phyloP scores from a whole-genome alignment of 1,284 basidiomycete genomes.

The Austroboletus niveus region DNA sequence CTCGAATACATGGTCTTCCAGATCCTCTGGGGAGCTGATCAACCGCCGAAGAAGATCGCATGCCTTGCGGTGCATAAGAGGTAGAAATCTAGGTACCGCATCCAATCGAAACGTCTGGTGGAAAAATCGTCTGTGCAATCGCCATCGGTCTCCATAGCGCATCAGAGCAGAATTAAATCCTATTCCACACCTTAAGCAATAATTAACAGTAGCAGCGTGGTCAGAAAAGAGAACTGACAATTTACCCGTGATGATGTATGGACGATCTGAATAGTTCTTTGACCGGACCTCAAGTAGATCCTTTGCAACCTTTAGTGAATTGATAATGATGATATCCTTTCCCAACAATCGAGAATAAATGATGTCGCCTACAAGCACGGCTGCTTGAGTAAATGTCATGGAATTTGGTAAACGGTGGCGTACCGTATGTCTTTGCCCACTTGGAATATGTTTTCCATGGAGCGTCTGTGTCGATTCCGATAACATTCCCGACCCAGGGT shows the following conservation, averaged over 20 bases:
- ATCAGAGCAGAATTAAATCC: not conserved
- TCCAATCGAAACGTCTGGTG: not conserved
- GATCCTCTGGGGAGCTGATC: not conserved
- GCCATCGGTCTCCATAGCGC: not conserved
- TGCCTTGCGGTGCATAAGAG: not conserved
- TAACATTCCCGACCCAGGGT: conserved; percentile 6
- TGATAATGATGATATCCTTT: not conserved
- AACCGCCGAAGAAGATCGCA: not conserved
- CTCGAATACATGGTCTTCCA: conserved; percentile 6
- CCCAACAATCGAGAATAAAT: not conserved
- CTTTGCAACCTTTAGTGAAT: not conserved
- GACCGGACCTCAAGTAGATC: not conserved
- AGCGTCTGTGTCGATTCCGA: conserved; percentile 1
- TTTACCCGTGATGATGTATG: not conserved
- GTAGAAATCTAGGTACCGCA: not conserved
- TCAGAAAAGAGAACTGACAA: not conserved
- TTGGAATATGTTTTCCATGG: conserved; percentile 10
- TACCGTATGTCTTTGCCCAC: conserved; percentile 14
- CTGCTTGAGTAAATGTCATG: not conserved
- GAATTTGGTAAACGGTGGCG: not conserved
- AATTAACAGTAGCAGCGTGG: not conserved
- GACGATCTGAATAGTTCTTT: not conserved
- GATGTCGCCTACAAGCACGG: not conserved
- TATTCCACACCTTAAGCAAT: not conserved
- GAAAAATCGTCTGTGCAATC: not conserved